phyloP scores from a whole-genome alignment of 208 protist species.

The Trypanosoma platydactyli region DNA sequence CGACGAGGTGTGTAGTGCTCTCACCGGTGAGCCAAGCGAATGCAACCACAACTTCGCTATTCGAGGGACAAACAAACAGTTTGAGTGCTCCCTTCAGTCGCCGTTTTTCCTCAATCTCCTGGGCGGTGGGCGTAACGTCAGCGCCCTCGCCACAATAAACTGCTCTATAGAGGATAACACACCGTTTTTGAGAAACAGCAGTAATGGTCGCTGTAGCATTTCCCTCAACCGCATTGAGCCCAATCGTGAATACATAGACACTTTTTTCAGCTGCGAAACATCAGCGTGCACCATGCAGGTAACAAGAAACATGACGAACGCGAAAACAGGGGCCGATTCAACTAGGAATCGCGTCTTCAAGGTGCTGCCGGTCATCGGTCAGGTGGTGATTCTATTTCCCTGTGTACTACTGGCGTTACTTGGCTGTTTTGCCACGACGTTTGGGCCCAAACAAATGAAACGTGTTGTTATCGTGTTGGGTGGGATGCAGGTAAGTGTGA shows the following conservation, averaged over 20 bases:
- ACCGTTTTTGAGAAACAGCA: slow-evolving; percentile 36
- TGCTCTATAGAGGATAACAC: slow-evolving; percentile 52
- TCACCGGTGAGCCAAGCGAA: slow-evolving; percentile 23
- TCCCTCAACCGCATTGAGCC: slow-evolving; percentile 77
- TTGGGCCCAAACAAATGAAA: slow-evolving; percentile 39
- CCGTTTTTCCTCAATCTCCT: slow-evolving; percentile 62
- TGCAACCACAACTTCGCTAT: slow-evolving; percentile 53
- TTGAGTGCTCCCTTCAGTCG: slow-evolving; percentile 65
- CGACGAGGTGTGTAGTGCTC: slow-evolving; percentile 41
- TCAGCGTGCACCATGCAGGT: slow-evolving; percentile 48
- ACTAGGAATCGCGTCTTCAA: slow-evolving; percentile 37
- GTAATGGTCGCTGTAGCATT: slow-evolving; percentile 54
- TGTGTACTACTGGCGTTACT: slow-evolving; percentile 53
- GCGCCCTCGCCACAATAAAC: slow-evolving; percentile 59
- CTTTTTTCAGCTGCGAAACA: slow-evolving; percentile 76
- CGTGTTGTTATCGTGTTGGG: slow-evolving; percentile 38
- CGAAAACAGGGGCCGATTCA: slow-evolving; percentile 3
- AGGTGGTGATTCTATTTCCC: slow-evolving; percentile 49
- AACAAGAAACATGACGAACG: slow-evolving; percentile 20
- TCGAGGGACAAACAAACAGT: slow-evolving; percentile 72
- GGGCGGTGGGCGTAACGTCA: slow-evolving; percentile 65
- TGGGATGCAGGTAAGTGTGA: slow-evolving; percentile 31
- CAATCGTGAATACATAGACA: slow-evolving; percentile 56
- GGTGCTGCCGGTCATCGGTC: slow-evolving; percentile 30
- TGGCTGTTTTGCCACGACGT: slow-evolving; percentile 34